Evolutionary conservation across 2,329 filamentous ascomycete genomes (phyloP).

Genomic region (Colletotrichum tropicicola): DNA sequence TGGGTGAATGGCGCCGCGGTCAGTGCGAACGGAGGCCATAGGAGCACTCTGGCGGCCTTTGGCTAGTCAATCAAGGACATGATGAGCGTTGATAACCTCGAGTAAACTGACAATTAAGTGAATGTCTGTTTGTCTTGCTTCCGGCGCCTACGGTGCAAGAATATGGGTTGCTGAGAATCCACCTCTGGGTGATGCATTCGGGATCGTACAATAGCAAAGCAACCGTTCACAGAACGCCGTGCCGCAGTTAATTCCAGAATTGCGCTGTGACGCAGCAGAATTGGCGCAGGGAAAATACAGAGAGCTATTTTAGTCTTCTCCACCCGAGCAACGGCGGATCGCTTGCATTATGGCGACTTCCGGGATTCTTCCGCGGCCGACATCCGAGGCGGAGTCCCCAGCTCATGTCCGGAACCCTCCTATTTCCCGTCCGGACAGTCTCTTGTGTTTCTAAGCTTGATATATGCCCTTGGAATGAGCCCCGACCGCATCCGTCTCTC

Average conservation of each 20-base stretch:
- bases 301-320: background rate
- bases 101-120: too few relatives aligned
- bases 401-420: background rate
- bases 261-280: too few relatives aligned
- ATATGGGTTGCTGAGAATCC: too few relatives aligned
- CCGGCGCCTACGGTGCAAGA: too few relatives aligned
- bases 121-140: too few relatives aligned
- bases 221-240: too few relatives aligned
- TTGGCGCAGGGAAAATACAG: too few relatives aligned
- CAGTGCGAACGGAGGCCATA: slow-evolving; percentile 13
- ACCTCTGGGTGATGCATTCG: too few relatives aligned
- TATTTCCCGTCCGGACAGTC: background rate
- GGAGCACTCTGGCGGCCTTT: background rate
- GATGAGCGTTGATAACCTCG: too few relatives aligned
- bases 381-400: slow-evolving; percentile 3
- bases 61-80: background rate
- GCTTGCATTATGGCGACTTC: background rate
- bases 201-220: too few relatives aligned
- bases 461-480: background rate
- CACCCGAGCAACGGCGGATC: background rate
- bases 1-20: slow-evolving; percentile 19
- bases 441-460: background rate
- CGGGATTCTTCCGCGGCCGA: slow-evolving; percentile 3
- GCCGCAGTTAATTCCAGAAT: too few relatives aligned
- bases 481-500: background rate